phyloP scores from a whole-genome alignment of 345 rosid genomes.

The Pugionium cornutum region DNA sequence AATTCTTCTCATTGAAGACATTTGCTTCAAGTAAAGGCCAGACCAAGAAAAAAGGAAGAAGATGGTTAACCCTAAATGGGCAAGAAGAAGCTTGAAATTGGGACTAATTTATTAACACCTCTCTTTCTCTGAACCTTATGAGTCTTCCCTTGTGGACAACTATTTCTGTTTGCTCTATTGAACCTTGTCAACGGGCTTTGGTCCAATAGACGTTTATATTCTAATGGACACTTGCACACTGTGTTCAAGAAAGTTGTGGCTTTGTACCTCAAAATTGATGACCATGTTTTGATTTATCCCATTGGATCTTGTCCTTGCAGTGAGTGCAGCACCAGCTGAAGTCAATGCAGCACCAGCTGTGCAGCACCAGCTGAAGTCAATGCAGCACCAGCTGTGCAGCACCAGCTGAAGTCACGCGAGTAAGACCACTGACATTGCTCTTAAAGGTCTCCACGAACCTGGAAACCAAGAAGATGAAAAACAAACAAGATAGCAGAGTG shows the following conservation, averaged over 20 bases:
- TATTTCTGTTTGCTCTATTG: slow-evolving; percentile 27
- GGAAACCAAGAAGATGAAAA: slow-evolving; percentile 29
- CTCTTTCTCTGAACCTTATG: neutral
- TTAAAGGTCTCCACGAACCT: slow-evolving; percentile 6
- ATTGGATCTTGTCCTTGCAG: slow-evolving; percentile 25
- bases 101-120: neutral
- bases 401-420: slow-evolving; percentile 31
- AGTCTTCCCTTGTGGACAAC: neutral
- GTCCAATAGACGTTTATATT: slow-evolving; percentile 34
- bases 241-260: slow-evolving; percentile 34
- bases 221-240: slow-evolving; percentile 33
- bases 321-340: slow-evolving; percentile 24
- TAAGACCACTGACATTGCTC: slow-evolving; percentile 19
- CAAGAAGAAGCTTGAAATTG: too few relatives aligned
- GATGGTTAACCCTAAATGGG: too few relatives aligned
- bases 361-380: slow-evolving; percentile 25
- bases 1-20: slow-evolving; percentile 39
- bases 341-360: neutral
- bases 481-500: slow-evolving; percentile 12
- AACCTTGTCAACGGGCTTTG: slow-evolving; percentile 39
- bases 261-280: slow-evolving; percentile 23
- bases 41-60: neutral
- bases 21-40: slow-evolving; percentile 29
- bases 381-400: neutral
- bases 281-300: slow-evolving; percentile 25